Percentiles rank a stretch among this genome's conserved stretches.
Evolutionary conservation across 192 early-diverging fungal species (phyloP).

Genomic region (Coemansia nantahalensis): DNA sequence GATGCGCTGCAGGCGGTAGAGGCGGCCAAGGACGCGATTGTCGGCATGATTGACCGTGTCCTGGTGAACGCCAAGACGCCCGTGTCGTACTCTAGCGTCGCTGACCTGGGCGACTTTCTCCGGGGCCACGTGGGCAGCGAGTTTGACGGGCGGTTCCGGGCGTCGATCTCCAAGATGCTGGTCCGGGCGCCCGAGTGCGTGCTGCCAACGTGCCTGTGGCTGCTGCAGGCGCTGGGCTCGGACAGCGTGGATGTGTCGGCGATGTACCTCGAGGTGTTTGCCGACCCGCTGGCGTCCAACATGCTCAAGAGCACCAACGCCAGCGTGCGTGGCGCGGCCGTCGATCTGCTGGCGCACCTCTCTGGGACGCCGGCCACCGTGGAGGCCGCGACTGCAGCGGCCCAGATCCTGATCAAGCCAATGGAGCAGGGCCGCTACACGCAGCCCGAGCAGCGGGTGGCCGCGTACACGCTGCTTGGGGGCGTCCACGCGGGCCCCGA

Average conservation of each 20-base stretch:
- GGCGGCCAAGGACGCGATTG: slow-evolving; percentile 36
- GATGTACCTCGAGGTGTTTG: slow-evolving; percentile 62
- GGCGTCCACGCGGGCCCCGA: slow-evolving; percentile 24
- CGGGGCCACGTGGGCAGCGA: slow-evolving; percentile 51
- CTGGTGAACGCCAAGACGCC: slow-evolving; percentile 17
- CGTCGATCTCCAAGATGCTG: slow-evolving; percentile 70
- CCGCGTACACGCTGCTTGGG: slow-evolving; percentile 59
- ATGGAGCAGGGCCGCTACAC: slow-evolving; percentile 57
- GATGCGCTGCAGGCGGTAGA: slow-evolving; percentile 37
- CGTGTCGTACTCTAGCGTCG: slow-evolving; percentile 21
- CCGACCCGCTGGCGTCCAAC: slow-evolving; percentile 41
- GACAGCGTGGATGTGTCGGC: slow-evolving; percentile 54
- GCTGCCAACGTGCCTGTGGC: slow-evolving; percentile 57
- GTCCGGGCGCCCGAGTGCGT: slow-evolving; percentile 84
- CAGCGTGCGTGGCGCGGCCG: slow-evolving; percentile 23
- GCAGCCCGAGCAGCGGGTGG: slow-evolving; percentile 67
- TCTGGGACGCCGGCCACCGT: slow-evolving; percentile 24
- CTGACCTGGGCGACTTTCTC: slow-evolving; percentile 62
- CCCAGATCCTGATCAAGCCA: slow-evolving; percentile 21
- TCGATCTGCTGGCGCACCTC: slow-evolving; percentile 25
- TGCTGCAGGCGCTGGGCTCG: slow-evolving; percentile 60
- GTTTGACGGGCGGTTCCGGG: slow-evolving; percentile 59
- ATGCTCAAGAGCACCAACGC: slow-evolving; percentile 41
- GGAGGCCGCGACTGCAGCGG: slow-evolving; percentile 14
- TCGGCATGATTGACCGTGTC: slow-evolving; percentile 23